Conservation (phyloP, 176 grass and related monocot species). For the Paspalum vaginatum region DNA sequence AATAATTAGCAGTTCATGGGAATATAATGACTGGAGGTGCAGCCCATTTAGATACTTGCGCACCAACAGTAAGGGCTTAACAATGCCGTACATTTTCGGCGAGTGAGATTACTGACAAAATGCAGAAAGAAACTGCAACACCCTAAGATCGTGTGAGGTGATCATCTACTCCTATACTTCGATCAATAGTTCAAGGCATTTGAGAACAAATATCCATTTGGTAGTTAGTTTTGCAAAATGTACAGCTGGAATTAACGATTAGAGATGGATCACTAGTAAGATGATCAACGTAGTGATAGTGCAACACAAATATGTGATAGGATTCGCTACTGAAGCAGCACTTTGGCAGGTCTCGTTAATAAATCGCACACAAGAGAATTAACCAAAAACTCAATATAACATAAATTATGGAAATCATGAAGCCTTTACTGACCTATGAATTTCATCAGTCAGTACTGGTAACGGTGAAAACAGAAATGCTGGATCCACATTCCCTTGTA, state of each 20-base stretch:
- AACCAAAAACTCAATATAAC: slow-evolving; percentile 18
- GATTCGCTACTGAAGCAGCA: not conserved
- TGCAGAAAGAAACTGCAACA: not conserved
- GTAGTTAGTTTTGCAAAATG: slow-evolving; percentile 5
- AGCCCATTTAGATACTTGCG: slow-evolving; percentile 7
- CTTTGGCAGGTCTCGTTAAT: not conserved
- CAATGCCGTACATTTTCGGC: slow-evolving; percentile 25
- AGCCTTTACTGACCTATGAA: slow-evolving; percentile 67
- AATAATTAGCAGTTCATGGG: slow-evolving; percentile 14
- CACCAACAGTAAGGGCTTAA: slow-evolving; percentile 31
- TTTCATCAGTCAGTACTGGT: slow-evolving; percentile 87
- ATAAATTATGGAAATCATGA: slow-evolving; percentile 18
- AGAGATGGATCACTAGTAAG: slow-evolving; percentile 19
- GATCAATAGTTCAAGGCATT: slow-evolving; percentile 19
- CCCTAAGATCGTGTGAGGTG: not conserved
- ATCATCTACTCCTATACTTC: slow-evolving; percentile 20
- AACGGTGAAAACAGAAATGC: slow-evolving; percentile 81
- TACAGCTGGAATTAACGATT: slow-evolving; percentile 10
- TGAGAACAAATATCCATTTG: slow-evolving; percentile 19
- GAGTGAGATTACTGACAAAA: not conserved
- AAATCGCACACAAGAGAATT: not conserved
- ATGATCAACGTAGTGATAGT: not conserved
- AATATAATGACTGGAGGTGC: slow-evolving; percentile 18
- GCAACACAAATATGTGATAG: not conserved
- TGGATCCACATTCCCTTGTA: slow-evolving; percentile 97